Base-by-base conservation (phyloP, 352 stramenopile genomes). In the Phytophthora macrochlamydospora region DNA sequence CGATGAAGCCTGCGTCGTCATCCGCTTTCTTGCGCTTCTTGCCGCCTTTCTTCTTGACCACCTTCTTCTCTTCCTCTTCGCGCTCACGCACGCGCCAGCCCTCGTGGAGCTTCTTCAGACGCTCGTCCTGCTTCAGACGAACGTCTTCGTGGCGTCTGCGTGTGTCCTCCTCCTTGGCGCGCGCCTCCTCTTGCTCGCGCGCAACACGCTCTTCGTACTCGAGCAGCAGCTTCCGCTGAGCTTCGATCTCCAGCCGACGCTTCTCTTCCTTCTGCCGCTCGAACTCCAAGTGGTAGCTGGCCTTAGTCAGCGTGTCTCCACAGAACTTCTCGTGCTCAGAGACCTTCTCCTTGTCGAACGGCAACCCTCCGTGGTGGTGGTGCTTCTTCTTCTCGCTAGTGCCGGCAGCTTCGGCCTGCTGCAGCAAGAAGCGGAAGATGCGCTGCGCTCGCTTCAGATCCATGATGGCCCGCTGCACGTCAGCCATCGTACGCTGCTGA, bases 201-300 rank as follows among this genome's bases (percentile, higher is more conserved):
- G 79, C 85, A 40, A 94, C 59, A 28, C 83, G 80, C 40, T 95
- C 87, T 56, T 96, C 88, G 67, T 94, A 93, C 46, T 93, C 84
- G 9, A 84, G 73, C 18, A 95, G 63, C 73, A 93, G 78, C 65
- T 91, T 90, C 31, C 89, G 85, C 58, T 92, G 89, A 3, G 79
- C 73, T 56, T 96, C 89, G 37, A 91, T 92, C 70, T 96, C 87
- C 35, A 93, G 54, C 28, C 79, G 85, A 49, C 88, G 81, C 64
- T 93, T 95, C 18, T 95, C 89, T 38, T 96, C 89, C 29, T 90
- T 89, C 62, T 96, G 89, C 12, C 87, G 85, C 59, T 96, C 89
- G 46, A 95, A 96, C 71, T 96, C 89, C 76, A 96, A 85, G 70
- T 96, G 89, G 62, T 91, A 92, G 65, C 83, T 94, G 0, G 89